A percentile compares a stretch with the other conserved stretches of the same genome.
Evolutionary conservation across 495 filamentous ascomycete species (phyloP).

Genomic region (Neohortaea acidophila): DNA sequence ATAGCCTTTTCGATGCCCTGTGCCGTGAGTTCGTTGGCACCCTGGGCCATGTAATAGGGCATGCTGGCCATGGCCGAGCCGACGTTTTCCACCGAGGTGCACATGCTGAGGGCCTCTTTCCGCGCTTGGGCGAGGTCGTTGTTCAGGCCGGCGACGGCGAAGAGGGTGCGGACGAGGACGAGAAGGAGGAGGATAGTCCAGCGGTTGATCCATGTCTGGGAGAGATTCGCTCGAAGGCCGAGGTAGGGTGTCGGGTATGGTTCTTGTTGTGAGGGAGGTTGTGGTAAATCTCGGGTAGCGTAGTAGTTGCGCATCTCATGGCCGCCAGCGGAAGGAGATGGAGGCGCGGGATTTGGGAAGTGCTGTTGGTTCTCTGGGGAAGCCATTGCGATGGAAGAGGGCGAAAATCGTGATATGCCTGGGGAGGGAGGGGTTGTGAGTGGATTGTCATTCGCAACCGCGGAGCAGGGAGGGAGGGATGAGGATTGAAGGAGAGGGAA

Average conservation of each 20-base stretch:
- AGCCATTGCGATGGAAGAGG: conserved; percentile 23
- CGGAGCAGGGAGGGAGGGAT: too few relatives aligned
- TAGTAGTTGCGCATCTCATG: conserved; percentile 41
- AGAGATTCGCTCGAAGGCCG: conserved; percentile 73
- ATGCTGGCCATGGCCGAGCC: conserved; percentile 94
- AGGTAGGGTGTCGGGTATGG: conserved; percentile 76
- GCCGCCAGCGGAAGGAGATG: conserved; percentile 39
- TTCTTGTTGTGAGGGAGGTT: conserved; percentile 35
- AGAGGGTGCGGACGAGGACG: conserved; percentile 61
- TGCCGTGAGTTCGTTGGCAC: conserved; percentile 76
- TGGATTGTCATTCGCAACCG: too few relatives aligned
- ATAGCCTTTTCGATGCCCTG: conserved; percentile 62
- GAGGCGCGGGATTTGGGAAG: conserved; percentile 31
- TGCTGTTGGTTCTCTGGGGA: conserved; percentile 33
- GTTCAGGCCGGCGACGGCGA: conserved; percentile 56
- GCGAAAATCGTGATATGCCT: conserved; percentile 20
- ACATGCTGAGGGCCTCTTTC: conserved; percentile 68
- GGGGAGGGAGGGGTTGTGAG: conserved; percentile 2
- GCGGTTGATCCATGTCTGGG: conserved; percentile 75
- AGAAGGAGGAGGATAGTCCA: conserved; percentile 87
- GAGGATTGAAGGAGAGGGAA: too few relatives aligned
- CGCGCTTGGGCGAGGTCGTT: conserved; percentile 59
- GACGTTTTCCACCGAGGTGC: conserved; percentile 80
- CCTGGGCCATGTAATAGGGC: conserved; percentile 80
- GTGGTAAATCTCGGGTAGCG: conserved; percentile 30